Percentiles rank a stretch among this genome's conserved stretches.
Evolutionary conservation across 2,329 filamentous ascomycete species (phyloP).

Genomic region (Calonectria henricotiae): DNA sequence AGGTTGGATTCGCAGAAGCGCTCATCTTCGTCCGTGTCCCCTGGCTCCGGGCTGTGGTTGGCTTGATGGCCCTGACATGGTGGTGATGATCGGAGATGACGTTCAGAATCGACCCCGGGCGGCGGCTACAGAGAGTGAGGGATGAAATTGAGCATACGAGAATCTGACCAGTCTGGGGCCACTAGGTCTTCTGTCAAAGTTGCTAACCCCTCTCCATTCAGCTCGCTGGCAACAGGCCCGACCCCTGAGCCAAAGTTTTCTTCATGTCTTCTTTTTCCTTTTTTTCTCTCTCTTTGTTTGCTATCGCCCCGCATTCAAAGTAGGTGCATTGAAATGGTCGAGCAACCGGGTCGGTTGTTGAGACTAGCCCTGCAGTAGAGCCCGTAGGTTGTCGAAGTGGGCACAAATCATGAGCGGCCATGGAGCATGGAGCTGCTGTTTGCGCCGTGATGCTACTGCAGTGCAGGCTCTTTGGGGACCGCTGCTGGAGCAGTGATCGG

Average conservation of each 20-base stretch:
- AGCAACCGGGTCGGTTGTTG: constrained; percentile 8
- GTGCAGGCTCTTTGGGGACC: constrained; percentile 38
- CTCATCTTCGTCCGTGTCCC: constrained; percentile 19
- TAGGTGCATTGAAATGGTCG: constrained; percentile 26
- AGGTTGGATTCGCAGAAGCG: constrained; percentile 28
- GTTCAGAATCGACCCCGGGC: constrained; percentile 17
- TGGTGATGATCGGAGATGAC: constrained; percentile 29
- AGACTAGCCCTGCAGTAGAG: constrained; percentile 38
- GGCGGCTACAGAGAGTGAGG: constrained; percentile 31
- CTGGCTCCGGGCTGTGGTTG: constrained; percentile 29
- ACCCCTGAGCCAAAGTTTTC: constrained; percentile 33
- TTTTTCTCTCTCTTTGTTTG: constrained; percentile 12
- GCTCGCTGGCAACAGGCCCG: constrained; percentile 24
- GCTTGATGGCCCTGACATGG: constrained; percentile 18
- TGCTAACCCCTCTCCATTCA: constrained; percentile 21
- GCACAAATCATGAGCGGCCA: constrained; percentile 24
- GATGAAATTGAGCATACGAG: constrained; percentile 2
- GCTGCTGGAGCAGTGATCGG: constrained; percentile 42
- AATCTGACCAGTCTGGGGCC: constrained; percentile 24
- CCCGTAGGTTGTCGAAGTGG: constrained; percentile 30
- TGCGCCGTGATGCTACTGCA: constrained; percentile 24
- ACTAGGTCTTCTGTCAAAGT: constrained; percentile 18
- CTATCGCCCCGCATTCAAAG: constrained; percentile 34
- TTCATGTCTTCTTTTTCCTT: constrained; percentile 10
- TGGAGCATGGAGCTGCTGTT: constrained; percentile 14